These are phyloP conservation scores for Cordia subcordata DNA, from an alignment of 257 asterid species.

Conservation along the genomic window DNA sequence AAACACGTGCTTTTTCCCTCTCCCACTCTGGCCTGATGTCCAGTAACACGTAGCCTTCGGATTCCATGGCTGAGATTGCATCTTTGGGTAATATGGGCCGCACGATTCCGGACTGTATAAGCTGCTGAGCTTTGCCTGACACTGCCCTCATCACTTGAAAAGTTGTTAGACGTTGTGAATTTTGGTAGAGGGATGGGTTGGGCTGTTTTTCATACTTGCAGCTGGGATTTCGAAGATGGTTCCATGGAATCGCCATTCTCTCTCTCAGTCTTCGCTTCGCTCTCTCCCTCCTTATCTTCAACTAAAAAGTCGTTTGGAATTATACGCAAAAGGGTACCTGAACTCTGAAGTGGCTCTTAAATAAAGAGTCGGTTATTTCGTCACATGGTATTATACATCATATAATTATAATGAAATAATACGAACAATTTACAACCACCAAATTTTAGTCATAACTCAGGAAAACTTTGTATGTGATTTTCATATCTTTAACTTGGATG, in stretches of 20 bases:
- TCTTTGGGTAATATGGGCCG: conserved; percentile 68
- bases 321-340: no score
- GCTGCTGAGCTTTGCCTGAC: conserved; percentile 56
- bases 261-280: background rate
- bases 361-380: no score
- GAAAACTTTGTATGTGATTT: no score
- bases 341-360: no score
- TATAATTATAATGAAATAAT: no score
- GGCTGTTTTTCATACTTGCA: conserved; percentile 21
- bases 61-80: conserved; percentile 55
- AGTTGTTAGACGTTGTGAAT: conserved; percentile 32
- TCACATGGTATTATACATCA: no score
- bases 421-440: no score
- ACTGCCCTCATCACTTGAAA: conserved; percentile 33
- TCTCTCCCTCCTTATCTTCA: conserved; percentile 19
- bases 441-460: no score
- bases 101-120: conserved; percentile 66
- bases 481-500: no score
- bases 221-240: conserved; percentile 42
- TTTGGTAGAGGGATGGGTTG: conserved; percentile 26
- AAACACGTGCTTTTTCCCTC: conserved; percentile 73
- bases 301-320: background rate
- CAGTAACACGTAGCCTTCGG: conserved; percentile 63
- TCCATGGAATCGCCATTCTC: conserved; percentile 48
- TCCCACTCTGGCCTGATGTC: conserved; percentile 95